Percentiles rank a stretch among this genome's conserved stretches.
Conservation (phyloP, 768 basidiomycete species). For the Tulasnella sp. region DNA sequence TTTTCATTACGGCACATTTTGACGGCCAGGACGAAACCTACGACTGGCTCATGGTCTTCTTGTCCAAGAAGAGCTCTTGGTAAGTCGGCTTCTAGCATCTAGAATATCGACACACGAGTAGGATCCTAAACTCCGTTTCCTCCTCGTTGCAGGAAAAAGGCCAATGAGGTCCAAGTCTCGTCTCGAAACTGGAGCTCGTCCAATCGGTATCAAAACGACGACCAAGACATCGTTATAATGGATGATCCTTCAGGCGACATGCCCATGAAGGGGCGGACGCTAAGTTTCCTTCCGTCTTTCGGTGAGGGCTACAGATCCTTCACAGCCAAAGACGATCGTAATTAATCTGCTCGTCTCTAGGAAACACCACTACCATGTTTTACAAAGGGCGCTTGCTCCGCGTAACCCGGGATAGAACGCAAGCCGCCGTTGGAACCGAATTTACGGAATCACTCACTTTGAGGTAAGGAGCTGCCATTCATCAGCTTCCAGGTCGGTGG, state of each 20-base stretch:
- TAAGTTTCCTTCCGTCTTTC: conserved; percentile 28
- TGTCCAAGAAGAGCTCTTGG: conserved; percentile 61
- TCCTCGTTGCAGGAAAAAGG: conserved; percentile 31
- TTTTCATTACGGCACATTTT: conserved; percentile 62
- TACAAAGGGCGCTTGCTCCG: conserved; percentile 33
- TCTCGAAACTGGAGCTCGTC: conserved; percentile 35
- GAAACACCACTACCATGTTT: conserved; percentile 28
- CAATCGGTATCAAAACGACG: conserved; percentile 14
- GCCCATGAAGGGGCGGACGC: conserved; percentile 1
- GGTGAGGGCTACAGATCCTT: conserved; percentile 14
- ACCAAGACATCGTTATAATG: conserved; percentile 1
- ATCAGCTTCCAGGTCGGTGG: not conserved
- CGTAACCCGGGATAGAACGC: conserved; percentile 26
- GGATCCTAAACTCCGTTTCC: conserved; percentile 10
- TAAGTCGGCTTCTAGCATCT: conserved; percentile 33
- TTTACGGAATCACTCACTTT: conserved; percentile 26
- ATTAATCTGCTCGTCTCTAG: conserved; percentile 10
- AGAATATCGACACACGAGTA: conserved; percentile 27
- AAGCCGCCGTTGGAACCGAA: conserved; percentile 21
- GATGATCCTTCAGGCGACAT: conserved; percentile 18
- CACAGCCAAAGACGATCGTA: not conserved
- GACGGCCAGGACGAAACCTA: conserved; percentile 56
- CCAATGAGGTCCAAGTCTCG: conserved; percentile 51
- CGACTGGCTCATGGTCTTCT: conserved; percentile 70
- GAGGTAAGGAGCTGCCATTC: not conserved